Base-by-base conservation (phyloP, 2,329 filamentous ascomycete species). In the Stachybotrys elegans region DNA sequence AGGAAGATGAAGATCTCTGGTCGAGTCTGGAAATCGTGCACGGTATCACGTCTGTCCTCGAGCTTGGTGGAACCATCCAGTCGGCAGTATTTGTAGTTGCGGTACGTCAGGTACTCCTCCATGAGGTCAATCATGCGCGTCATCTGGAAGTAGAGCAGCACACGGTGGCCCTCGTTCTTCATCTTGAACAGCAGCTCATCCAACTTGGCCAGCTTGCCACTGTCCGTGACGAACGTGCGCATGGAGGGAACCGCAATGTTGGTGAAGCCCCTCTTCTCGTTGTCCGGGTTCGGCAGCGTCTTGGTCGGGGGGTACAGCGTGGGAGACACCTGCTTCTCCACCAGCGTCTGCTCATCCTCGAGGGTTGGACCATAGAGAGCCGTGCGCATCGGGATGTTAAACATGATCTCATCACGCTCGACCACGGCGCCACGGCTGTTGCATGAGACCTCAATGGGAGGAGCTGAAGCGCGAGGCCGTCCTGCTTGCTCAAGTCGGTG, bases 71-170 rank as follows among this genome's bases (percentile, higher is more conserved):
- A 95, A 61, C 93, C 93, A 58, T 98, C 93, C 36, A 98, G 78
- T 48, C 93, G 88, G 58, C 92, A 94, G 70, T 96, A 98, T 67
- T 95, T 96, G 83, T 95, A 97, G 70, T 97, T 96, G 63, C 93
- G 88, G 71, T 97, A 97, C 0, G 93, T 97, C 47, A 98, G 75
- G 57, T 97, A 98, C 68, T 98, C 93, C 65, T 98, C 93, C 88
- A 97, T 97, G 48, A 98, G 74, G 63, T 98, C 92, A 60, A 98
- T 97, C 93, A 98, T 98, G 60, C 88, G 87, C 4, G 93, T 98
- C 93, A 98, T 98, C 74, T 98, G 93, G 87, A 98, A 98, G 76
- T 98, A 98, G 17, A 98, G 74, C 43, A 98, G 75, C 19, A 98
- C 93, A 59, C 93, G 90, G 57, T 98, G 93, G 27, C 87, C 87